Evolutionary conservation across 208 protist genomes (phyloP), one percentile per base, ranked within the genome.

Genomic region (Porcisia hertigi): DNA sequence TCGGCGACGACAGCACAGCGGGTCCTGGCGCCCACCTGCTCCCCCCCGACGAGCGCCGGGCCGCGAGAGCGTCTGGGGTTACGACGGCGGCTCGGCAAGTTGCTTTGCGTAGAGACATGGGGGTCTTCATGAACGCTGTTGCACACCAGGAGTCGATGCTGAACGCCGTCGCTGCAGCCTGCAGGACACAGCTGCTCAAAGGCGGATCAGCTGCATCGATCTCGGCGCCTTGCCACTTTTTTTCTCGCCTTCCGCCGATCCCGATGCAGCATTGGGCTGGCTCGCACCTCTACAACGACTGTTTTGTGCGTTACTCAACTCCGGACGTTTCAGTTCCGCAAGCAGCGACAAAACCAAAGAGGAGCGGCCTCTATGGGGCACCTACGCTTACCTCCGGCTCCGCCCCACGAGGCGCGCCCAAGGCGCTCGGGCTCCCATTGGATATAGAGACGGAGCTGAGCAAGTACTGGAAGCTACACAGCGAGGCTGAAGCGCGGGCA

Each of bases 401-500:
- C 5, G 11, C 52, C 16, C 5, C 55, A 62, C 57, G 43, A 45
- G 55, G 57, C 41, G 39, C 12, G 53, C 64, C 71, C n/a, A 80
- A 71, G 71, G 18, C 70, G 14, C 64, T 89, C 20, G 67, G 75
- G 52, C 49, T 73, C 6, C 49, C 70, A 16, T 25, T 7, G 1
- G 79, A 89, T 47, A 52, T 86, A 6, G 76, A 65, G 63, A 43
- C 49, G 23, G 82, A 93, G 73, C 49, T 91, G 57, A 41, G n/a
- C 1, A 54, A 64, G 70, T 89, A 84, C 79, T 89, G 85, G 80
- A 63, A 43, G 62, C 81, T 87, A 34, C 84, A 85, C 64, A 71
- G 80, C 23, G 86, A 89, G 75, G 84, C 89, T 1, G 77, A 72
- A 4, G 77, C 82, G 7, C 79, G 85, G 20, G 79, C 82, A 0